Evolutionary conservation across 2,329 filamentous ascomycete genomes (phyloP).

Genomic region (Pseudocercospora ulei): DNA sequence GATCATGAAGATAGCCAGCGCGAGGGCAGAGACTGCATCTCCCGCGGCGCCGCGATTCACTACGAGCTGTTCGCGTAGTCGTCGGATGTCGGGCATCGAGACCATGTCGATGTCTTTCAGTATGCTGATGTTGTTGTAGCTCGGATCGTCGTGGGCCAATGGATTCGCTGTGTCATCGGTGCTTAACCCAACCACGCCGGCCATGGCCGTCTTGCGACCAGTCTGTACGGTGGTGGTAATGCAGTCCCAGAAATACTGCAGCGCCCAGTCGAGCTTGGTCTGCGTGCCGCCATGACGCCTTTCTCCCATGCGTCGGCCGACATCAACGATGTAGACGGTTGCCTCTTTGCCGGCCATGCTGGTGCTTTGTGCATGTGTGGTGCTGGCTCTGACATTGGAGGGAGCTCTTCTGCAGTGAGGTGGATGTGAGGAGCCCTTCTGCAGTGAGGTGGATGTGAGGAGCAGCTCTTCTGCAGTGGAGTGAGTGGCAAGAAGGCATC

Average conservation of each 20-base stretch:
- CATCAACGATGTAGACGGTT: constrained; percentile 81
- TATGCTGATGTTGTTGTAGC: constrained; percentile 73
- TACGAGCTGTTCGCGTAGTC: constrained; percentile 54
- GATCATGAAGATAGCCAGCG: constrained; percentile 82
- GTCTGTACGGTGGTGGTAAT: constrained; percentile 61
- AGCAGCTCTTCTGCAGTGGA: too few relatives aligned
- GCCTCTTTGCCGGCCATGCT: constrained; percentile 87
- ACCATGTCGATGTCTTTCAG: constrained; percentile 55
- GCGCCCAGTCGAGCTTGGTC: constrained; percentile 76
- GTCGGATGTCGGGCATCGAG: constrained; percentile 59
- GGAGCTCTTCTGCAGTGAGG: too few relatives aligned
- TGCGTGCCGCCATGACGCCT: constrained; percentile 59
- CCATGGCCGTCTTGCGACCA: constrained; percentile 62
- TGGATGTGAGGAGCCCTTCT: too few relatives aligned
- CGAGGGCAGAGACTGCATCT: constrained; percentile 76
- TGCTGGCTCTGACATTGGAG: constrained; percentile 7
- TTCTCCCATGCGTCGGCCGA: constrained; percentile 74
- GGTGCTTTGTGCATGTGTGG: background rate
- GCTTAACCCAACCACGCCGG: constrained; percentile 73
- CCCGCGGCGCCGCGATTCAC: constrained; percentile 60
- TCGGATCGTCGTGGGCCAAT: constrained; percentile 52
- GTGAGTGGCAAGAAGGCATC: too few relatives aligned
- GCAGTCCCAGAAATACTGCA: constrained; percentile 93
- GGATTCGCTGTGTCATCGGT: constrained; percentile 66
- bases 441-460: too few relatives aligned